Evolutionary conservation across 345 rosid species (phyloP).

Genomic region (Murraya koenigii): DNA sequence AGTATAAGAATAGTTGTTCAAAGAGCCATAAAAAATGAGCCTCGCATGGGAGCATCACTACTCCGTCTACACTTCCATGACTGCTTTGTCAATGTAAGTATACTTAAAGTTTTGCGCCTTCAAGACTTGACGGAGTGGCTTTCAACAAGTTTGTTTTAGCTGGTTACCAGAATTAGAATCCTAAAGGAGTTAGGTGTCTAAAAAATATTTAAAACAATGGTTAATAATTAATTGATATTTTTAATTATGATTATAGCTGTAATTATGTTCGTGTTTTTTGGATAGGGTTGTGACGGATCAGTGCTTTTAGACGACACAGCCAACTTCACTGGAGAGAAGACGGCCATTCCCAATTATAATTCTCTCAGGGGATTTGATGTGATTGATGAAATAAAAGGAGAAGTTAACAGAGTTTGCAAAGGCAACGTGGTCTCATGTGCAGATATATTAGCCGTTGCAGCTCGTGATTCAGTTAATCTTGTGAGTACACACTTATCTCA

Average conservation of each 20-base stretch:
- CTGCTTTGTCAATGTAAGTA: background rate
- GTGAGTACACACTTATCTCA: slow-evolving; percentile 17
- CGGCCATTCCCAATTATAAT: slow-evolving; percentile 29
- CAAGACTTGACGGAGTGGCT: too few species aligned
- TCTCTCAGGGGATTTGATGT: slow-evolving; percentile 52
- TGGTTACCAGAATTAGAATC: too few species aligned
- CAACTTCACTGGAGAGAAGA: slow-evolving; percentile 46
- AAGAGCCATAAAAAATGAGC: background rate
- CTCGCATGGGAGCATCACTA: background rate
- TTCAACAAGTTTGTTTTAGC: too few species aligned
- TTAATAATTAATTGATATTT: background rate
- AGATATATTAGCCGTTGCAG: slow-evolving; percentile 51
- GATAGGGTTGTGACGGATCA: slow-evolving; percentile 64
- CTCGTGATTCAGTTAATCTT: slow-evolving; percentile 47
- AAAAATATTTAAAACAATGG: too few species aligned
- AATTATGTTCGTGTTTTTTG: background rate
- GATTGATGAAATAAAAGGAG: slow-evolving; percentile 52
- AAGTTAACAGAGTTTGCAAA: slow-evolving; percentile 48
- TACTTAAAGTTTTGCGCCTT: too few species aligned
- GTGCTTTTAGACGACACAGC: slow-evolving; percentile 46
- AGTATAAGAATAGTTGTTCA: background rate
- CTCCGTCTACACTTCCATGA: background rate
- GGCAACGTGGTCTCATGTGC: slow-evolving; percentile 55
- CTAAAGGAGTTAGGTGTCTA: too few species aligned
- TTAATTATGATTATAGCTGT: background rate